Percentiles rank a stretch among this genome's conserved stretches.
Conservation (phyloP, 176 grass and related monocot genomes). For the Musa itinerans region DNA sequence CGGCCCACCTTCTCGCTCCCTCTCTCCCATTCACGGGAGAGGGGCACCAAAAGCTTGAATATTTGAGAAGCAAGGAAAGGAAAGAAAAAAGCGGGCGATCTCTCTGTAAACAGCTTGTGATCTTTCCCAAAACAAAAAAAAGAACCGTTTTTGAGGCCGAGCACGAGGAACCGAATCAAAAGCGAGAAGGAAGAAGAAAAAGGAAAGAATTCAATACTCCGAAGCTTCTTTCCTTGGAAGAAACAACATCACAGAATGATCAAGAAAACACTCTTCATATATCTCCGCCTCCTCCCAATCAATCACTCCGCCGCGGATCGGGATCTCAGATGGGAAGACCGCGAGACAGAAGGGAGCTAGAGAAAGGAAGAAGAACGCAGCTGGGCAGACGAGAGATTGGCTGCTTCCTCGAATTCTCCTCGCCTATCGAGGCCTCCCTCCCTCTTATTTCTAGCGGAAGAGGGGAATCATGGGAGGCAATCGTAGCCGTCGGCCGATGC, state of each 20-base stretch:
- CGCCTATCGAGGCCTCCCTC: too few species aligned
- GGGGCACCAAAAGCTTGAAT: neutral
- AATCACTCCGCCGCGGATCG: neutral
- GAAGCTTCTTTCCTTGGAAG: neutral
- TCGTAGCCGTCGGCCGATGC: too few species aligned
- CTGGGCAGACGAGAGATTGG: too few species aligned
- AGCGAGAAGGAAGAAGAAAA: neutral
- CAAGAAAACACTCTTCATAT: neutral
- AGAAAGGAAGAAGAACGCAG: neutral
- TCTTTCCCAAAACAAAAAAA: neutral
- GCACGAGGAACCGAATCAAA: neutral
- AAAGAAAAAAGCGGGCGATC: neutral
- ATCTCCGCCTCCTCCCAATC: neutral
- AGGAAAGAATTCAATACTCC: neutral
- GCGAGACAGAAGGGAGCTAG: neutral
- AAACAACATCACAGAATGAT: neutral
- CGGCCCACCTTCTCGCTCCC: neutral
- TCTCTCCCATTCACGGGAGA: constrained; percentile 8
- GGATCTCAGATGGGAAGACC: neutral
- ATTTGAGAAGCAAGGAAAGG: neutral
- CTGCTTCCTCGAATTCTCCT: too few species aligned
- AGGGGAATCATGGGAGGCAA: too few species aligned
- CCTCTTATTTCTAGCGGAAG: too few species aligned
- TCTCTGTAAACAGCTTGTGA: neutral
- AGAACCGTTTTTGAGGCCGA: neutral